A percentile compares a stretch with the other conserved stretches of the same genome.
These are phyloP conservation scores for Durotheca rogersii DNA, from an alignment of 495 filamentous ascomycete genomes.

Conservation along the genomic window DNA sequence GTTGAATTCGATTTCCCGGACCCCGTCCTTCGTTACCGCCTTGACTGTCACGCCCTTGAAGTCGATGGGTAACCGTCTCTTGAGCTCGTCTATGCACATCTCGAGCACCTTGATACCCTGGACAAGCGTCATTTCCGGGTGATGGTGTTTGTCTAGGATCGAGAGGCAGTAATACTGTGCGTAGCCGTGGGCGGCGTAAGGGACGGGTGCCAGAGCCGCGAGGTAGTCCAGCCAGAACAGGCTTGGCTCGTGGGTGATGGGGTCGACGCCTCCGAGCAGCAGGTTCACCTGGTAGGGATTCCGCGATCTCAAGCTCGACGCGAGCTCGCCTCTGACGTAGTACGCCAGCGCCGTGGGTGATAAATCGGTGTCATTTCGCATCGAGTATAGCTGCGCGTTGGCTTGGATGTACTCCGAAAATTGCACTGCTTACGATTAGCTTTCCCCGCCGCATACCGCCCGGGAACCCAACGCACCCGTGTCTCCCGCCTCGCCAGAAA, in stretches of 20 bases:
- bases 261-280: slow-evolving; percentile 87
- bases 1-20: slow-evolving; percentile 75
- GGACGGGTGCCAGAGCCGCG: slow-evolving; percentile 79
- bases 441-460: slow-evolving; percentile 9
- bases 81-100: slow-evolving; percentile 95
- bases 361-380: slow-evolving; percentile 92
- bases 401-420: slow-evolving; percentile 99
- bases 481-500: slow-evolving; percentile 92
- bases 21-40: slow-evolving; percentile 88
- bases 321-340: slow-evolving; percentile 92
- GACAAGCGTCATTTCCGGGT: slow-evolving; percentile 84
- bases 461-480: slow-evolving; percentile 61
- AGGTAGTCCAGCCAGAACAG: slow-evolving; percentile 98
- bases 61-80: slow-evolving; percentile 92
- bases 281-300: slow-evolving; percentile 96
- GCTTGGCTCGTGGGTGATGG: slow-evolving; percentile 79
- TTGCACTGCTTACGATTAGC: slow-evolving; percentile 68
- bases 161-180: slow-evolving; percentile 98
- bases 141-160: slow-evolving; percentile 96
- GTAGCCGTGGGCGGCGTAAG: slow-evolving; percentile 97
- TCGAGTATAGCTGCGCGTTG: slow-evolving; percentile 95
- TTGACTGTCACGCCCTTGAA: slow-evolving; percentile 96
- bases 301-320: slow-evolving; percentile 81
- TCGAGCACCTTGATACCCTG: slow-evolving; percentile 85
- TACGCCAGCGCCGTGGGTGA: slow-evolving; percentile 82